Evolutionary conservation across 129 eudicot genomes (phyloP).

Genomic region (Pseudognaphalium luteoalbum): DNA sequence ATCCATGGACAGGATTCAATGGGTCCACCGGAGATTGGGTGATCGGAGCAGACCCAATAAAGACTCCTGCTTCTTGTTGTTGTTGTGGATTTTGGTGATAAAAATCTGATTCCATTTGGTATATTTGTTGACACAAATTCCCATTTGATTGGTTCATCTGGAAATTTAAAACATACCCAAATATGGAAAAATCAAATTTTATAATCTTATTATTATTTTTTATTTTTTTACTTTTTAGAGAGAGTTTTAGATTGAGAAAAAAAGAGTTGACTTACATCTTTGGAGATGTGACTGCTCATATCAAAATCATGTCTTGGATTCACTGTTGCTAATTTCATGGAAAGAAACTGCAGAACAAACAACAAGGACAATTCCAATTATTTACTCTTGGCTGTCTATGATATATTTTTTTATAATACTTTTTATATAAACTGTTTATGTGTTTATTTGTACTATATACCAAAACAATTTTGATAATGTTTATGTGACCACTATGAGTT

Average conservation of each 20-base stretch:
- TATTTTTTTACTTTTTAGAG: neutral
- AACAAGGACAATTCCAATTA: neutral
- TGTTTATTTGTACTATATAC: too few relatives aligned
- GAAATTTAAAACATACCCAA: slow-evolving; percentile 19
- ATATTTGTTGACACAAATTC: slow-evolving; percentile 51
- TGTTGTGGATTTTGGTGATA: slow-evolving; percentile 47
- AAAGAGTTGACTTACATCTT: slow-evolving; percentile 65
- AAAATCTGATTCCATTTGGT: slow-evolving; percentile 59
- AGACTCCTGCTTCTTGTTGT: slow-evolving; percentile 17
- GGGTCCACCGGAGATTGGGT: slow-evolving; percentile 52
- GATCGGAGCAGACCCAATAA: slow-evolving; percentile 38
- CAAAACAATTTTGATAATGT: too few relatives aligned
- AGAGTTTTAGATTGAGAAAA: slow-evolving; percentile 4
- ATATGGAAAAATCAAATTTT: slow-evolving; percentile 22
- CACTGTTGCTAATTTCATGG: slow-evolving; percentile 86
- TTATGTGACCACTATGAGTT: too few relatives aligned
- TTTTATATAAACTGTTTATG: too few relatives aligned
- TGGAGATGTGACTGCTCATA: slow-evolving; percentile 51
- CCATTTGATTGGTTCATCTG: slow-evolving; percentile 58
- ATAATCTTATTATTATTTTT: neutral
- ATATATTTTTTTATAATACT: too few relatives aligned
- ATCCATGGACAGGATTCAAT: slow-evolving; percentile 51
- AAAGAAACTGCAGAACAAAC: slow-evolving; percentile 58
- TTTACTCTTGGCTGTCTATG: neutral
- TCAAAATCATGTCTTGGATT: slow-evolving; percentile 66